Conservation (phyloP, 345 rosid species). For the Camelina hispida region DNA sequence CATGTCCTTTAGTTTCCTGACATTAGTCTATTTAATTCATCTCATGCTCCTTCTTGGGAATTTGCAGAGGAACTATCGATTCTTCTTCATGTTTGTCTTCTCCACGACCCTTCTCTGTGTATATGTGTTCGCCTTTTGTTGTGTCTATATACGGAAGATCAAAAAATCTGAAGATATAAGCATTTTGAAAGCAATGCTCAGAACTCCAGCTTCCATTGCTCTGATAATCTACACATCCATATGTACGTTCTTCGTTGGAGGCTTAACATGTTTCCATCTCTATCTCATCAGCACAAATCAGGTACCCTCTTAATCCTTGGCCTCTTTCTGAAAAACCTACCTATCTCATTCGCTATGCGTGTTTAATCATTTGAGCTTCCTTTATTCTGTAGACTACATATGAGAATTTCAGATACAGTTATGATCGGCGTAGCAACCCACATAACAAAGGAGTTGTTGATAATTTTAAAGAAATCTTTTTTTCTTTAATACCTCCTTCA, state of each 20-base stretch:
- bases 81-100: conserved; percentile 94
- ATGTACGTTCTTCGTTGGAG: conserved; percentile 89
- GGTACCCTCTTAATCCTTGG: conserved; percentile 47
- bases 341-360: background rate
- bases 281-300: conserved; percentile 81
- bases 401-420: conserved; percentile 78
- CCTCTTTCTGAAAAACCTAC: background rate
- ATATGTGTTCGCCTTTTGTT: conserved; percentile 78
- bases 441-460: conserved; percentile 70
- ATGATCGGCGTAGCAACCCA: conserved; percentile 76
- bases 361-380: background rate
- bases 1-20: background rate
- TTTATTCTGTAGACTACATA: conserved; percentile 76
- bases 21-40: conserved; percentile 28
- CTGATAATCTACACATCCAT: conserved; percentile 76
- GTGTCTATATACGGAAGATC: conserved; percentile 69
- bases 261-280: conserved; percentile 85
- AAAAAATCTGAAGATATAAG: conserved; percentile 54
- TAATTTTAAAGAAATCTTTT: conserved; percentile 80
- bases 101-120: conserved; percentile 85
- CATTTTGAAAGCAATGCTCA: conserved; percentile 68
- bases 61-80: conserved; percentile 89
- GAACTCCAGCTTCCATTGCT: conserved; percentile 76
- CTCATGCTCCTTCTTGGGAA: conserved; percentile 12
- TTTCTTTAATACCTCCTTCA: conserved; percentile 65